These are phyloP conservation scores for Kodamaea arcana DNA, from an alignment of 1,139 yeast species.

Conservation along the genomic window DNA sequence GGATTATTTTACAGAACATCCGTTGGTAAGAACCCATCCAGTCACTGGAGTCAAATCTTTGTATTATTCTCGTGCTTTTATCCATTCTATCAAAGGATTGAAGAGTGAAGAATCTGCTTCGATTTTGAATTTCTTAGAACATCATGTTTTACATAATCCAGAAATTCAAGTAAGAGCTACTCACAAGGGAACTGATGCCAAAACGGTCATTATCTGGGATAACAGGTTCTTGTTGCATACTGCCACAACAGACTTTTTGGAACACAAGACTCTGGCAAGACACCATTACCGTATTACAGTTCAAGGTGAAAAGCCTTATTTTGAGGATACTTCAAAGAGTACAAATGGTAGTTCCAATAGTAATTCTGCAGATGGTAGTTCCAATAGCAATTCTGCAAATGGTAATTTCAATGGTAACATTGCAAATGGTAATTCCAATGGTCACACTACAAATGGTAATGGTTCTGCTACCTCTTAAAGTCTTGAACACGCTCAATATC, in stretches of 20 bases:
- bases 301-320: constrained; percentile 22
- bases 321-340: constrained; percentile 8
- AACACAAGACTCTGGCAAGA: constrained; percentile 17
- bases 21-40: constrained; percentile 27
- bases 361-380: neutral
- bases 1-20: constrained; percentile 25
- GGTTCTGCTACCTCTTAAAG: too few relatives aligned
- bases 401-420: too few relatives aligned
- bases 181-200: constrained; percentile 20
- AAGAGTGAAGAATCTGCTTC: constrained; percentile 20
- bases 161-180: constrained; percentile 25
- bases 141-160: constrained; percentile 20
- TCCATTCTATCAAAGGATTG: constrained; percentile 21
- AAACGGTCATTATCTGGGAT: constrained; percentile 25
- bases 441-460: too few relatives aligned
- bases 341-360: constrained; percentile 2
- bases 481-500: too few relatives aligned
- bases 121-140: constrained; percentile 21
- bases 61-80: constrained; percentile 20
- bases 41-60: constrained; percentile 25
- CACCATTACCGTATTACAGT: constrained; percentile 26
- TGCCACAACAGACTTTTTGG: constrained; percentile 22
- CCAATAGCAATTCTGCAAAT: neutral
- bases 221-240: constrained; percentile 21
- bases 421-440: too few relatives aligned